Percentiles rank a stretch among this genome's conserved stretches.
phyloP scores from a whole-genome alignment of 768 basidiomycete species.

The Albatrellus ellisii region DNA sequence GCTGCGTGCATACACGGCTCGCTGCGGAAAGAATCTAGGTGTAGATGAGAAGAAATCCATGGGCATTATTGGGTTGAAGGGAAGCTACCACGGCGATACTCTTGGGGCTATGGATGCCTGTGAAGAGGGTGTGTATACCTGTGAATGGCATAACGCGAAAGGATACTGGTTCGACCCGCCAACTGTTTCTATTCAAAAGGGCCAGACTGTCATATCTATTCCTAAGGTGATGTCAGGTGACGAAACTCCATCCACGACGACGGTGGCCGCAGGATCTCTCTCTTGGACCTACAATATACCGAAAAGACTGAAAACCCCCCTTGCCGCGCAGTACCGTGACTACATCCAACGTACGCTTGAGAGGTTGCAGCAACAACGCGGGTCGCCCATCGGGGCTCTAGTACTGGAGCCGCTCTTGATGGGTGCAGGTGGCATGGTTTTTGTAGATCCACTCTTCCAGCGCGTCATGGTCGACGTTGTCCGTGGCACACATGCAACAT shows the following conservation, averaged over 20 bases:
- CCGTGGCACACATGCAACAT: constrained; percentile 30
- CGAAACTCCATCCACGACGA: constrained; percentile 6
- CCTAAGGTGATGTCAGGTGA: constrained; percentile 30
- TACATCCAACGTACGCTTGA: constrained; percentile 44
- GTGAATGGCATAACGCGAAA: constrained; percentile 91
- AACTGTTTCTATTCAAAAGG: constrained; percentile 53
- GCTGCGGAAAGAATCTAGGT: constrained; percentile 22
- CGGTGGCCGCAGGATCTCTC: constrained; percentile 31
- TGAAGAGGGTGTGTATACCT: constrained; percentile 83
- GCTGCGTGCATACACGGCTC: constrained; percentile 47
- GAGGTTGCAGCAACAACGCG: constrained; percentile 27
- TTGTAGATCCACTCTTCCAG: constrained; percentile 96
- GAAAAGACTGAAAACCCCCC: constrained; percentile 38
- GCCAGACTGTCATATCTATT: constrained; percentile 37
- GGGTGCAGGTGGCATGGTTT: constrained; percentile 95
- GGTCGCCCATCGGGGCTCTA: constrained; percentile 49
- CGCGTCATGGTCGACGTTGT: constrained; percentile 74
- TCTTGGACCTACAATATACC: constrained; percentile 59
- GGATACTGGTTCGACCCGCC: constrained; percentile 94
- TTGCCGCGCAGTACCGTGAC: constrained; percentile 49
- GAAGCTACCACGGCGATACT: constrained; percentile 96
- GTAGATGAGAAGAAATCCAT: constrained; percentile 35
- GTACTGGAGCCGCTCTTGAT: constrained; percentile 87
- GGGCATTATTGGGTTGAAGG: constrained; percentile 76
- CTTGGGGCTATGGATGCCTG: constrained; percentile 96